Evolutionary conservation across 495 filamentous ascomycete genomes (phyloP).

Genomic region (Sphaerosporella brunnea): DNA sequence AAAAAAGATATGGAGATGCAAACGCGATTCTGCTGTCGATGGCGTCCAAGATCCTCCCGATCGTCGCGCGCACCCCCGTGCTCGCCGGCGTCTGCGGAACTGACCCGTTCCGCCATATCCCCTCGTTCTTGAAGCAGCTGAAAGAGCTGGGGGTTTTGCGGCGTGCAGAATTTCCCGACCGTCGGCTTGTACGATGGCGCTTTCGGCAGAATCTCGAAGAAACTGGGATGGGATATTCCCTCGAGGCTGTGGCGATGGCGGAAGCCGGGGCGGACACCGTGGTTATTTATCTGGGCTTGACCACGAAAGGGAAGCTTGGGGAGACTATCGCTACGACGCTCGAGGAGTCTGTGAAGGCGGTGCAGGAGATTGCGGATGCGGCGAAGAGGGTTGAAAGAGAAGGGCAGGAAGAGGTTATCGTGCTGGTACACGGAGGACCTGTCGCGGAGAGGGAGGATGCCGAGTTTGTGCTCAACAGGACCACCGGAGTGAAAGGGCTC

Average conservation of each 20-base stretch:
- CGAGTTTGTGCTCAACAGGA: conserved; percentile 40
- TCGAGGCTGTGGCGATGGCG: conserved; percentile 43
- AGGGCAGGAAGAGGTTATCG: conserved; percentile 30
- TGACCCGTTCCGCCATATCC: conserved; percentile 45
- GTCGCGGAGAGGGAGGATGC: conserved; percentile 46
- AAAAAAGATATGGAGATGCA: too few relatives aligned
- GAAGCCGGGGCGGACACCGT: conserved; percentile 47
- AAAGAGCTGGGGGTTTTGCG: conserved; percentile 42
- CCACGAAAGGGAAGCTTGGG: conserved; percentile 46
- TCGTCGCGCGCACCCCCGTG: conserved; percentile 42
- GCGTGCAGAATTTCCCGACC: conserved; percentile 57
- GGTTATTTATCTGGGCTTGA: conserved; percentile 52
- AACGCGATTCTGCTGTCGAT: conserved; percentile 53
- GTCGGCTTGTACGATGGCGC: conserved; percentile 51
- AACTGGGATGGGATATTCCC: conserved; percentile 48
- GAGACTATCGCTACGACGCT: conserved; percentile 40
- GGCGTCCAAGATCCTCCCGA: conserved; percentile 43
- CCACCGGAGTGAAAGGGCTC: conserved; percentile 48
- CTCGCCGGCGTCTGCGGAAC: conserved; percentile 51
- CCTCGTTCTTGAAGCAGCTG: conserved; percentile 39
- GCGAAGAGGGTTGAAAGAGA: conserved; percentile 36
- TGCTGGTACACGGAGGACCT: conserved; percentile 53
- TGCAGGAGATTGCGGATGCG: conserved; percentile 47
- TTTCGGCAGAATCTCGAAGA: conserved; percentile 51
- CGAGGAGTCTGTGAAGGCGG: conserved; percentile 40